Conservation (phyloP, 2,329 filamentous ascomycete species). For the Cladophialophora chaetospira region DNA sequence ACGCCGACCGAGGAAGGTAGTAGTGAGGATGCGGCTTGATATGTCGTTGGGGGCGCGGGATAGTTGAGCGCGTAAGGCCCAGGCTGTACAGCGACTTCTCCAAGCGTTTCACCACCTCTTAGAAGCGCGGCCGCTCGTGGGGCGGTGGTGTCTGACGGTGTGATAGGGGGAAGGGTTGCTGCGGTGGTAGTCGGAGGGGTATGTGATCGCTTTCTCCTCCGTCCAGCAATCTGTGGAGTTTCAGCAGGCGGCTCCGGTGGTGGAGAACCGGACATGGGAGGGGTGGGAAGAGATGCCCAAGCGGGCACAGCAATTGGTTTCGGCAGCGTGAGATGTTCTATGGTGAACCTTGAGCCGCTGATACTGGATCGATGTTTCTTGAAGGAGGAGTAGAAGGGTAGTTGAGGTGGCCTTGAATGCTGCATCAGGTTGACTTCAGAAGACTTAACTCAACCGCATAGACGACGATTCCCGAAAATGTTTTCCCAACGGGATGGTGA, state of each 20-base stretch:
- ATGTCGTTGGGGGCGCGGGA: conserved; percentile 19
- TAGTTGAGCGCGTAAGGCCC: conserved; percentile 23
- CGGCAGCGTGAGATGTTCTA: conserved; percentile 34
- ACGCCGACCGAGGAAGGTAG: conserved; percentile 24
- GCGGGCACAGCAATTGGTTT: conserved; percentile 37
- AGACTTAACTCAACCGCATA: conserved; percentile 4
- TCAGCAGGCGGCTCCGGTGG: conserved; percentile 42
- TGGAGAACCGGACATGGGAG: conserved; percentile 49
- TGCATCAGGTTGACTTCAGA: conserved; percentile 29
- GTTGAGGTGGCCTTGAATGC: conserved; percentile 29
- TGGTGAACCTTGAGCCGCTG: conserved; percentile 34
- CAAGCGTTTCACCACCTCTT: conserved; percentile 24
- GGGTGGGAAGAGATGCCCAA: conserved; percentile 43
- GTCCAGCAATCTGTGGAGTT: conserved; percentile 40
- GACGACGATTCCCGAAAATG: conserved; percentile 3
- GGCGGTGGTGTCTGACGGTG: conserved; percentile 24
- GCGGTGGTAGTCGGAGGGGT: conserved; percentile 34
- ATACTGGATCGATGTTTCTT: conserved; percentile 35
- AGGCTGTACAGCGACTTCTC: conserved; percentile 16
- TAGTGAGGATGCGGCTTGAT: conserved; percentile 19
- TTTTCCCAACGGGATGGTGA: not conserved
- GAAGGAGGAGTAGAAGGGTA: conserved; percentile 31
- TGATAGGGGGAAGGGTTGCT: conserved; percentile 21
- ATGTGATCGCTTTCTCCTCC: conserved; percentile 37
- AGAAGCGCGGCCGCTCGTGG: conserved; percentile 20